Conservation (phyloP, 2,329 filamentous ascomycete genomes). For the Botrytis hyacinthi region DNA sequence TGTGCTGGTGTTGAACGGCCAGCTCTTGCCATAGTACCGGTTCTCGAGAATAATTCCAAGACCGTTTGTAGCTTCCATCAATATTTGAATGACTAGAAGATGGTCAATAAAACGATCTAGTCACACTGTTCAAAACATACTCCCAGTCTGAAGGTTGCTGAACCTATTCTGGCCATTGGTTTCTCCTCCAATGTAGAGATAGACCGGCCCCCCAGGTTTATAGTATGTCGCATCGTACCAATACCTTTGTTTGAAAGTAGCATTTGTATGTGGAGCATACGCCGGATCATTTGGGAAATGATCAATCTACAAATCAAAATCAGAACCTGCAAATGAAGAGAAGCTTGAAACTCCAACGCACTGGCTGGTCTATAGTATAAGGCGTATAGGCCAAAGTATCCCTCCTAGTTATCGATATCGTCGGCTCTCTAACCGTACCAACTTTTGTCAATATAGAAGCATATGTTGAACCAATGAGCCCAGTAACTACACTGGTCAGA, state of each 20-base stretch:
- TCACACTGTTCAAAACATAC: conserved; percentile 25
- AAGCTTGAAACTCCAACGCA: conserved; percentile 21
- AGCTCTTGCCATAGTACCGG: conserved; percentile 50
- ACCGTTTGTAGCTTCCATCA: conserved; percentile 53
- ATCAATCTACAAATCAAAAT: conserved; percentile 41
- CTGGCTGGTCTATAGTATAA: conserved; percentile 28
- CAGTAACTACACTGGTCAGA: conserved; percentile 18
- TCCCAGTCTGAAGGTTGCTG: conserved; percentile 44
- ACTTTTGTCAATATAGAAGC: conserved; percentile 18
- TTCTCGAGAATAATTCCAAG: conserved; percentile 54
- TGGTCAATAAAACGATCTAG: conserved; percentile 27
- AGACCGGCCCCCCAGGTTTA: conserved; percentile 51
- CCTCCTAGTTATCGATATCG: not conserved
- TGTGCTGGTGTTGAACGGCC: conserved; percentile 47
- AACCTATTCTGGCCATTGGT: conserved; percentile 41
- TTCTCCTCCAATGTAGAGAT: conserved; percentile 50
- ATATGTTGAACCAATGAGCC: not conserved
- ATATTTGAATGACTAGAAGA: conserved; percentile 48
- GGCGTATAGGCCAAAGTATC: conserved; percentile 12
- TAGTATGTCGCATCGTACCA: conserved; percentile 55
- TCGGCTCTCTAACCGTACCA: conserved; percentile 4
- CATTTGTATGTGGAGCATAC: conserved; percentile 45
- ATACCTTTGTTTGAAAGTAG: conserved; percentile 54
- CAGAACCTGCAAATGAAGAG: not conserved
- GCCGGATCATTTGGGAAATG: conserved; percentile 45